Percentiles rank a stretch among this genome's conserved stretches.
Conservation (phyloP, 2,329 filamentous ascomycete species). For the Mycosphaerella sp. region DNA sequence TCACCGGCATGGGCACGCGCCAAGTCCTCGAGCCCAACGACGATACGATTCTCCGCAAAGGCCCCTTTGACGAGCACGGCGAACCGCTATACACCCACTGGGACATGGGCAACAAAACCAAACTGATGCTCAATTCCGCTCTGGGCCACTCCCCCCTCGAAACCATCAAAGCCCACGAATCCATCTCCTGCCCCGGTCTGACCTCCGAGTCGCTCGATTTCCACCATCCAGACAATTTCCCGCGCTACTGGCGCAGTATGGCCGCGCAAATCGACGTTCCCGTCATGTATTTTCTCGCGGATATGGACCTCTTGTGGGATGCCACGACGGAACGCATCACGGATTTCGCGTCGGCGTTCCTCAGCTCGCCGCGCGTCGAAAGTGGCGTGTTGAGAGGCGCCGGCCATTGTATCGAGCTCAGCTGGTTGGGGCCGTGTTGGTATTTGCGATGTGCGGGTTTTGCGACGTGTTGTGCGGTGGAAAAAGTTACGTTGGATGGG, state of each 20-base stretch:
- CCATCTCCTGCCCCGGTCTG: constrained; percentile 11
- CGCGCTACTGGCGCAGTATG: constrained; percentile 8
- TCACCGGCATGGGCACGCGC: constrained; percentile 10
- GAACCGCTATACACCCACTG: constrained; percentile 11
- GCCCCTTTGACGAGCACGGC: constrained; percentile 8
- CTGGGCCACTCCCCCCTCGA: constrained; percentile 9
- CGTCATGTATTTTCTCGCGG: constrained; percentile 13
- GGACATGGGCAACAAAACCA: constrained; percentile 12
- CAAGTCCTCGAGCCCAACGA: constrained; percentile 9
- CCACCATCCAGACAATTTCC: constrained; percentile 10
- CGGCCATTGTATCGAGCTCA: constrained; percentile 13
- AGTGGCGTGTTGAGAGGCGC: constrained; percentile 11
- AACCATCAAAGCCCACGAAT: constrained; percentile 12
- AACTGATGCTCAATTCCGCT: constrained; percentile 13
- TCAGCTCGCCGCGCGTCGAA: constrained; percentile 9
- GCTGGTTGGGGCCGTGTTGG: constrained; percentile 13
- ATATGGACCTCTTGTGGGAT: constrained; percentile 11
- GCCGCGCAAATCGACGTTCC: constrained; percentile 14
- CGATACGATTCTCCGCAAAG: constrained; percentile 1
- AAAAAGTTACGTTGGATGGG: constrained; percentile 6
- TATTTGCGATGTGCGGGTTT: constrained; percentile 13
- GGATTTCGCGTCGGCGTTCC: constrained; percentile 9
- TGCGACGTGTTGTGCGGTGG: constrained; percentile 11
- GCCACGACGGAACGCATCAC: constrained; percentile 1
- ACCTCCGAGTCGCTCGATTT: constrained; percentile 10